Evolutionary conservation across 139 green algal genomes (phyloP).

Genomic region (Astrephomene gubernaculifera): DNA sequence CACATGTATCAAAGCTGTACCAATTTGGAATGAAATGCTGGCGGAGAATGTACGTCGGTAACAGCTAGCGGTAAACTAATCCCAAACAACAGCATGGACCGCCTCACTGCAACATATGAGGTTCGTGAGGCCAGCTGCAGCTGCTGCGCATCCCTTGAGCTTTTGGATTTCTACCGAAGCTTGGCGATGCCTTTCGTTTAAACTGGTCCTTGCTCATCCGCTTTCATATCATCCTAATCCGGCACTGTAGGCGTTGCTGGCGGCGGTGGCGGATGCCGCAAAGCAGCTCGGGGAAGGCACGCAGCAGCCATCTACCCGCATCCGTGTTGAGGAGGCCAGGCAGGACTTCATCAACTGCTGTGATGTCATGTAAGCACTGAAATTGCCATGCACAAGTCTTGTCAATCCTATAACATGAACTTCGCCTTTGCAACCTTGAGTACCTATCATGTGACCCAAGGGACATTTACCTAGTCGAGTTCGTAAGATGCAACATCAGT

Average conservation of each 20-base stretch:
- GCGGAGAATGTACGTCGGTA: no score
- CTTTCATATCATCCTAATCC: no score
- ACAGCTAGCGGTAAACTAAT: no score
- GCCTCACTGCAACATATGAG: slow-evolving; percentile 6
- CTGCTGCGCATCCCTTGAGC: neutral
- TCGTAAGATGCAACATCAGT: neutral
- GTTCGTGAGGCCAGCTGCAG: neutral
- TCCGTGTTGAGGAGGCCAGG: slow-evolving; percentile 36
- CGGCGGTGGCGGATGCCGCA: slow-evolving; percentile 17
- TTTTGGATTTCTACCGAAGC: neutral
- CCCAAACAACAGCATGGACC: slow-evolving; percentile 18
- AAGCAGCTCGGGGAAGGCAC: slow-evolving; percentile 39
- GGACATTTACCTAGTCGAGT: neutral
- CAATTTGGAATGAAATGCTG: no score
- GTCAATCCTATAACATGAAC: no score
- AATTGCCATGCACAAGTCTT: no score
- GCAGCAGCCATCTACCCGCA: slow-evolving; percentile 13
- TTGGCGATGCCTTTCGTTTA: neutral
- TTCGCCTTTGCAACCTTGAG: no score
- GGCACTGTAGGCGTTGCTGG: slow-evolving; percentile 7
- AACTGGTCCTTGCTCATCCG: no score
- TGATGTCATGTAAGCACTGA: slow-evolving; percentile 39
- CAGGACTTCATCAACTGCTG: slow-evolving; percentile 44
- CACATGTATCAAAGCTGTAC: no score
- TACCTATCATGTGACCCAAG: neutral